A percentile compares a stretch with the other conserved stretches of the same genome.
These are phyloP conservation scores for Patellaria atrata DNA, from an alignment of 495 filamentous ascomycete genomes.

Conservation along the genomic window DNA sequence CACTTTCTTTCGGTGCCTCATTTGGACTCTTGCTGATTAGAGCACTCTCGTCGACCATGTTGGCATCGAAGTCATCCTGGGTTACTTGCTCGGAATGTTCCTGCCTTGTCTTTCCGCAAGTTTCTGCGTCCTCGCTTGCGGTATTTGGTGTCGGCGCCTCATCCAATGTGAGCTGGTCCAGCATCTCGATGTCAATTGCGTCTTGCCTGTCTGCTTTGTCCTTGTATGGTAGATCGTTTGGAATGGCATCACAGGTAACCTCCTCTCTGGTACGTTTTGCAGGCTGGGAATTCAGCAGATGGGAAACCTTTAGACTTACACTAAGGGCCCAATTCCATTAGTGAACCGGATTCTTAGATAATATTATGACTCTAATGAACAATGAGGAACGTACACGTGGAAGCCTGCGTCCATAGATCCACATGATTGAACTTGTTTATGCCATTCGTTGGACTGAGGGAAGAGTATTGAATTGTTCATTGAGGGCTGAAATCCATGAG, in stretches of 20 bases:
- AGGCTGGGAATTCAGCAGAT: conserved; percentile 6
- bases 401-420: conserved; percentile 27
- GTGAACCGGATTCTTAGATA: neutral
- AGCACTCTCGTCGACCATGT: neutral
- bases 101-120: conserved; percentile 8
- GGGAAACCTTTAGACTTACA: conserved; percentile 27
- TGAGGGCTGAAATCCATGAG: conserved; percentile 28
- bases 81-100: neutral
- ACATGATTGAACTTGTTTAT: conserved; percentile 21
- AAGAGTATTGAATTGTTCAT: conserved; percentile 25
- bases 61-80: neutral
- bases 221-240: conserved; percentile 12
- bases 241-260: neutral
- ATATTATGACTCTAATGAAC: neutral
- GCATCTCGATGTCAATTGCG: conserved; percentile 6
- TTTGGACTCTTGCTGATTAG: neutral
- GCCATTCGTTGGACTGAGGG: conserved; percentile 27
- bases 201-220: neutral
- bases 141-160: conserved; percentile 1
- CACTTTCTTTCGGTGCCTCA: neutral
- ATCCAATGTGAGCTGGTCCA: neutral
- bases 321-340: conserved; percentile 13
- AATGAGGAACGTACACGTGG: conserved; percentile 29
- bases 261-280: conserved; percentile 5
- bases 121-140: conserved; percentile 3